A percentile compares a stretch with the other conserved stretches of the same genome.
Evolutionary conservation across 768 basidiomycete genomes (phyloP).

Genomic region (Mycena maculata): DNA sequence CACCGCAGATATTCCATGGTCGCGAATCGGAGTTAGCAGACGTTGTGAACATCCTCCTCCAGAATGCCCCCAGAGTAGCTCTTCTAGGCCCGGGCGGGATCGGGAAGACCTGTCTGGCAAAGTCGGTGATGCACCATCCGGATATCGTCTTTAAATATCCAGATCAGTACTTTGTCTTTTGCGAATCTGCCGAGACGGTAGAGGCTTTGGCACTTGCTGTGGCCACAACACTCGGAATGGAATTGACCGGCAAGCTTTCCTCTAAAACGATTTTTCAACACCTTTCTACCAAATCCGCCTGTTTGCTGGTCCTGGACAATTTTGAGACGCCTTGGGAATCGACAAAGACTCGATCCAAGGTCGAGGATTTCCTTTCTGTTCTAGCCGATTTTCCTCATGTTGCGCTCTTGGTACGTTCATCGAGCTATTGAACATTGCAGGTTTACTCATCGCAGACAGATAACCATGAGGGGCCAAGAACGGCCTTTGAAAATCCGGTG

Average conservation of each 20-base stretch:
- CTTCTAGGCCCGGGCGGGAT: constrained; percentile 1
- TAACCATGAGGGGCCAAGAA: constrained; percentile 18
- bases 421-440: background rate
- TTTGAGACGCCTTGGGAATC: too few relatives aligned
- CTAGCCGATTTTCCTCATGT: background rate
- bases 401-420: constrained; percentile 5
- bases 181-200: background rate
- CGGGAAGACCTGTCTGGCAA: background rate
- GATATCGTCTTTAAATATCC: background rate
- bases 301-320: background rate
- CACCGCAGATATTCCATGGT: constrained; percentile 9
- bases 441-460: background rate
- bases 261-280: background rate
- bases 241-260: background rate
- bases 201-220: background rate
- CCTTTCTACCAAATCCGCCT: background rate
- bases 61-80: background rate
- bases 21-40: background rate
- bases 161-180: background rate
- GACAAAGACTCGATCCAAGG: background rate
- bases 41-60: background rate
- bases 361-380: constrained; percentile 1
- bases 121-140: background rate
- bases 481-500: constrained; percentile 5
- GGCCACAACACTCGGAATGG: background rate